Conservation (phyloP, 2,329 filamentous ascomycete genomes). For the Fusarium redolens region DNA sequence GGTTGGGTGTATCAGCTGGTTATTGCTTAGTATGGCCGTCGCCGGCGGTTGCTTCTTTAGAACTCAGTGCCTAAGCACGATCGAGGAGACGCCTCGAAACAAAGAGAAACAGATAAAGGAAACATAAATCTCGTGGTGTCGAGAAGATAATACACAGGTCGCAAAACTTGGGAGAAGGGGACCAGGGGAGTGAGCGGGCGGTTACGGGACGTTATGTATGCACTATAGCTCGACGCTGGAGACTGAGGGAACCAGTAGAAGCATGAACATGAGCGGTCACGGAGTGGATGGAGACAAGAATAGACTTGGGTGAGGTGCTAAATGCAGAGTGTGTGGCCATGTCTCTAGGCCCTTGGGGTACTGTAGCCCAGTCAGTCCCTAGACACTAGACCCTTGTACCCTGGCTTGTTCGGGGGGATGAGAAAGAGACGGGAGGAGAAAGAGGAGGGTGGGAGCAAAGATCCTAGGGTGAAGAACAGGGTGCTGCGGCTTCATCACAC, state of each 20-base stretch:
- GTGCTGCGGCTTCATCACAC: slow-evolving; percentile 38
- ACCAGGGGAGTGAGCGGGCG: slow-evolving; percentile 53
- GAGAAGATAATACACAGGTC: slow-evolving; percentile 50
- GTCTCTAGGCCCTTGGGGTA: slow-evolving; percentile 23
- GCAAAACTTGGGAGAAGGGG: slow-evolving; percentile 56
- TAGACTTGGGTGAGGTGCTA: slow-evolving; percentile 39
- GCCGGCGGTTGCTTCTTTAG: slow-evolving; percentile 51
- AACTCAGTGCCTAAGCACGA: slow-evolving; percentile 31
- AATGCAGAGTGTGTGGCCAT: slow-evolving; percentile 31
- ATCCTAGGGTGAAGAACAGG: slow-evolving; percentile 18
- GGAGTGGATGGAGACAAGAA: slow-evolving; percentile 43
- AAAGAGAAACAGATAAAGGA: slow-evolving; percentile 41
- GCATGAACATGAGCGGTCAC: slow-evolving; percentile 39
- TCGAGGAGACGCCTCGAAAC: slow-evolving; percentile 45
- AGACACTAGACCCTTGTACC: slow-evolving; percentile 34
- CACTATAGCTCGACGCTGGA: slow-evolving; percentile 43
- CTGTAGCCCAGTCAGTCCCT: slow-evolving; percentile 34
- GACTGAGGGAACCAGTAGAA: slow-evolving; percentile 35
- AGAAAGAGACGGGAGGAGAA: slow-evolving; percentile 17
- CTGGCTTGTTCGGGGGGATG: slow-evolving; percentile 23
- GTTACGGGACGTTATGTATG: slow-evolving; percentile 63
- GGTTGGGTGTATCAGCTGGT: slow-evolving; percentile 29
- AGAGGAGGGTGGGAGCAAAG: slow-evolving; percentile 34
- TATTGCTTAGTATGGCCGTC: slow-evolving; percentile 48
- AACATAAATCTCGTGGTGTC: slow-evolving; percentile 49